Conservation (phyloP, 169 alveolate genomes). For the Eimeria maxima region DNA sequence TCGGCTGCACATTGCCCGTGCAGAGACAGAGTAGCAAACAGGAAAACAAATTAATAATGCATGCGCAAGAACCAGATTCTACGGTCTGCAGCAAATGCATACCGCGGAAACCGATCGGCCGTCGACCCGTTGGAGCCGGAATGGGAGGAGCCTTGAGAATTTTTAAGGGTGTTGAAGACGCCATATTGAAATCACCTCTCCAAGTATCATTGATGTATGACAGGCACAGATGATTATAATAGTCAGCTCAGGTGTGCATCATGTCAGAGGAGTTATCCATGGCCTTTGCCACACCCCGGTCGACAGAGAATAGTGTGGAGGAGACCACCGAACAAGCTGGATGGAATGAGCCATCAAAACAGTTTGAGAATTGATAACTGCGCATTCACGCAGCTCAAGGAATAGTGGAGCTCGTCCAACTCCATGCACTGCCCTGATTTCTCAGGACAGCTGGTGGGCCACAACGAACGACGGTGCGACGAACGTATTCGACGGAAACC, state of each 20-base stretch:
- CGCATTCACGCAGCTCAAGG: not conserved
- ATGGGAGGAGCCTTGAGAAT: conserved; percentile 78
- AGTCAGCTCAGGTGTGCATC: not conserved
- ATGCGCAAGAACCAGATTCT: not conserved
- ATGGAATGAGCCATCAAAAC: not conserved
- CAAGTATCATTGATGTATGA: not conserved
- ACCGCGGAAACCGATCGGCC: conserved; percentile 83
- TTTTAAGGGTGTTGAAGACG: conserved; percentile 71
- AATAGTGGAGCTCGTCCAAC: too few species aligned
- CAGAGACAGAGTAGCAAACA: not conserved
- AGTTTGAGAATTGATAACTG: not conserved
- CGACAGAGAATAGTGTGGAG: too few species aligned
- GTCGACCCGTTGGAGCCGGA: conserved; percentile 79
- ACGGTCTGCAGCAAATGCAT: not conserved
- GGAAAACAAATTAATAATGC: not conserved
- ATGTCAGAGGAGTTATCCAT: not conserved
- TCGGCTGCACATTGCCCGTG: not conserved
- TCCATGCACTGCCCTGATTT: not conserved
- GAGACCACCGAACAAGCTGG: too few species aligned
- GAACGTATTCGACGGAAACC: not conserved
- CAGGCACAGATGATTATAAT: not conserved
- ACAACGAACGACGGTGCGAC: not conserved
- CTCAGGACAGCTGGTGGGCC: not conserved
- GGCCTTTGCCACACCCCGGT: not conserved
- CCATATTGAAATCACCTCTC: conserved; percentile 6